A percentile compares a stretch with the other conserved stretches of the same genome.
phyloP scores from a whole-genome alignment of 208 protist species.

The Angomonas desouzai region DNA sequence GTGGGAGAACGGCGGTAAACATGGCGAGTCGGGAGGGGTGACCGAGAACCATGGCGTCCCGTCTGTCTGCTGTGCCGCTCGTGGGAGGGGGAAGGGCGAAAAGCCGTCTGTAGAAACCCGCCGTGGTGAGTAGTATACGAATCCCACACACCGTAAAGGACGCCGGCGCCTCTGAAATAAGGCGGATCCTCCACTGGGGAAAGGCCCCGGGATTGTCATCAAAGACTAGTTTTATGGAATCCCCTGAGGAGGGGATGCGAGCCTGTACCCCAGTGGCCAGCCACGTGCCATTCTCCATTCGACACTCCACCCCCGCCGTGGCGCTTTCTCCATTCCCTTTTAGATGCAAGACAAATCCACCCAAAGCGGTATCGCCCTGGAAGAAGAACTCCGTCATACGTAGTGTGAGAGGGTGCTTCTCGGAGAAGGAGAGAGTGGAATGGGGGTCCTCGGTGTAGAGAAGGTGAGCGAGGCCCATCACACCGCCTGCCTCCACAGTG shows the following conservation, averaged over 20 bases:
- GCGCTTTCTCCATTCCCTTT: not conserved
- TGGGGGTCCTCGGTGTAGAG: not conserved
- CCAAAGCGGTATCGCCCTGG: not conserved
- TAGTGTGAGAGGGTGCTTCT: not conserved
- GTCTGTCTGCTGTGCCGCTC: not conserved
- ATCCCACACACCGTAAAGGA: not conserved
- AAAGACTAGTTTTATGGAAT: not conserved
- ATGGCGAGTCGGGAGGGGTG: constrained; percentile 27
- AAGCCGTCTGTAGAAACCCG: not conserved
- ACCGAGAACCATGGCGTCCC: constrained; percentile 7
- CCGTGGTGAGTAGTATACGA: not conserved
- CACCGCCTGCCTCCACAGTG: not conserved
- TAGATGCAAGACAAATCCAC: not conserved
- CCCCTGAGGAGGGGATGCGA: not conserved
- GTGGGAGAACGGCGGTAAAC: constrained; percentile 45
- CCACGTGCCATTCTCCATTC: not conserved
- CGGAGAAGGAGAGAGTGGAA: not conserved
- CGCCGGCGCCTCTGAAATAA: not conserved
- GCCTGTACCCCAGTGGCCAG: not conserved
- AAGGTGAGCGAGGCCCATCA: not conserved
- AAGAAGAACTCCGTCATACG: not conserved
- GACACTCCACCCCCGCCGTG: not conserved
- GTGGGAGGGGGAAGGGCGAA: not conserved
- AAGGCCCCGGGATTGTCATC: not conserved
- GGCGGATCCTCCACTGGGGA: constrained; percentile 2